Conservation (phyloP, 306 rosid genomes). For the Prunus persica region Prunus_persica_NCBIv2 NC_034014.1:29212501-29213000, state of each 20-base stretch:
- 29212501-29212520: constrained; percentile 88
- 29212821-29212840: neutral
- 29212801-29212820: neutral
- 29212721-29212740: constrained; percentile 48
- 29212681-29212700: constrained; percentile 84
- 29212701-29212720: constrained; percentile 87
- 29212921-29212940: neutral
- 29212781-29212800: neutral
- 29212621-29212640: constrained; percentile 95
- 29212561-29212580: constrained; percentile 13
- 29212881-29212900: neutral
- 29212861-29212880: neutral
- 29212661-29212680: constrained; percentile 90
- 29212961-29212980: neutral
- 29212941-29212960: neutral
- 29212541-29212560: constrained; percentile 36
- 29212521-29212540: constrained; percentile 96
- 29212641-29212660: constrained; percentile 97
- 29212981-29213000: neutral
- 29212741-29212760: constrained; percentile 30
- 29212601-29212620: constrained; percentile 57
- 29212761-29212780: constrained; percentile 1
- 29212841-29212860: neutral
- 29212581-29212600: constrained; percentile 9
- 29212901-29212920: neutral